Evolutionary conservation across 768 basidiomycete species (phyloP), one percentile per base, ranked within the genome.

Genomic region (Suillus luteus): DNA sequence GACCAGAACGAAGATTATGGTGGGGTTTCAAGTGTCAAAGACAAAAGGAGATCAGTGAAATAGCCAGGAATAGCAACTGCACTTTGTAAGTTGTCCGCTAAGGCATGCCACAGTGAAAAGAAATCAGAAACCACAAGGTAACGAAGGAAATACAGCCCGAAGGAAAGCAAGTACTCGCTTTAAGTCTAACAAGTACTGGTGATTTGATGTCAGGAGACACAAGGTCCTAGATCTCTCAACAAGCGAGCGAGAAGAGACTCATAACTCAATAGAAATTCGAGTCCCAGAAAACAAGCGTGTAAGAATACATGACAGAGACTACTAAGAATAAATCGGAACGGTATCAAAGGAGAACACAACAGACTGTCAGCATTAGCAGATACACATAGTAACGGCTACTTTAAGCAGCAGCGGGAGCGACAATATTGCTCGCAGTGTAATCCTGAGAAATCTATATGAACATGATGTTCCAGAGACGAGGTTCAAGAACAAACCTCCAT

Each of bases 401-500:
- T 61, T 65, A 72, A 35, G 67, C 73, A 3, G 80, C 76, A 58
- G 85, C 78, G 19, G 87, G 82, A 2, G 74, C 81, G 40, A 35
- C 7, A 15, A 70, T 40, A 19, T 81, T 88, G 70, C 77, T 83
- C 15, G 87, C 81, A 41, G 89, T 90, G 68, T 91, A 91, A 71
- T 91, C 89, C 89, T 91, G 62, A 7, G 31, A 60, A 44, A 54
- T 24, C 43, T 5, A 65, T 58, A 61, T 60, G n/a, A 57, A 67
- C 55, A 62, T 43, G 5, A n/a, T 35, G 11, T 12, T 7, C 8
- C 2, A 17, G 48, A 17, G 33, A 31, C 15, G 24, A 4, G 59
- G 24, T 31, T 22, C 14, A 44, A 54, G 4, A 22, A 74, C 87
- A 44, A 64, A 96, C 96, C 86, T 92, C 92, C 96, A 99, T 99